Base-by-base conservation (phyloP, 306 rosid genomes). In the Begonia peltatifolia region DNA sequence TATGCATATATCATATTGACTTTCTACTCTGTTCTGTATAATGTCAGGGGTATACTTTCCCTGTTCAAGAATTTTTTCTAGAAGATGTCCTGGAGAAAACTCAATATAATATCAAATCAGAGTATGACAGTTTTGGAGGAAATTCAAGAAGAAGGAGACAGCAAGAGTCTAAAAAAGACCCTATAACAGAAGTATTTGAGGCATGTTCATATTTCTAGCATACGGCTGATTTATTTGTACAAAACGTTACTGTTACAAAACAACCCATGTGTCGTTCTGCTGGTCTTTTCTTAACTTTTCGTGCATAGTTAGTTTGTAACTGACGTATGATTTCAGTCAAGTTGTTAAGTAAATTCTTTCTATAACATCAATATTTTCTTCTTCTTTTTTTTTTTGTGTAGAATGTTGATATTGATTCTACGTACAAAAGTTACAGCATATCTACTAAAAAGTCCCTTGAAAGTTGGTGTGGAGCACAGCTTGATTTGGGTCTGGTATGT, bases 401-500 rank as follows among this genome's bases (percentile, higher is more conserved):
- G 95, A 95, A 78, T 41, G 70, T 73, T 72, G 83, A 80, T 74
- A 56, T 90, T 57, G 85, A 85, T 71, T 50, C 73, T 63, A 75
- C 56, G 41, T 85, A 82, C 83, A 78, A 65, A 71, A 69, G 52
- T 66, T 83, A 68, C 57, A 80, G 82, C 59, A 56, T 56, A 62
- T 66, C 79, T 56, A 82, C 81, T n/a, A 82, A 83, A 78, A 80
- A 78, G 66, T 85, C 95, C 61, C 94, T 90, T 41, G 95, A 90
- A 58, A 93, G 79, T 53, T 90, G 97, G 97, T 80, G 94, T 63
- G 87, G 85, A 48, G 74, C 76, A 47, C 84, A 80, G 63, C 77
- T 85, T 73, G 94, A 90, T 83, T 70, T 90, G 81, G 87, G 80
- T 63, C 80, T 90, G 95, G 95, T 90, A 90, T 51, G 79, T 51